A percentile compares a stretch with the other conserved stretches of the same genome.
Conservation (phyloP, 805 yeast species). For the Yamadazyma phyllophila region DNA sequence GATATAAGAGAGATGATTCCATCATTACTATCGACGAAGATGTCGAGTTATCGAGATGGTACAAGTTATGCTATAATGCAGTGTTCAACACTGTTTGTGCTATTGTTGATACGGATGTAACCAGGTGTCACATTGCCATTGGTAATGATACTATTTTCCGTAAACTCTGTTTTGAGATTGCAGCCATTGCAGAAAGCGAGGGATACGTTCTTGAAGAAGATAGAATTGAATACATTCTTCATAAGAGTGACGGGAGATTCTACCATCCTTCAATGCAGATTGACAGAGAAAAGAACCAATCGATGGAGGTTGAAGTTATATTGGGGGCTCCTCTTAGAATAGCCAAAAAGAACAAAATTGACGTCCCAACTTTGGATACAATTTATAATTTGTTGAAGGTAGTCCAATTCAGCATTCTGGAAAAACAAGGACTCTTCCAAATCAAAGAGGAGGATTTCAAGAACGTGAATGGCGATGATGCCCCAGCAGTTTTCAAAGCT, state of each 20-base stretch:
- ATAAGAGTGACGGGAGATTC: constrained; percentile 45
- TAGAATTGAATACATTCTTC: constrained; percentile 49
- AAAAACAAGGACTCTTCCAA: constrained; percentile 43
- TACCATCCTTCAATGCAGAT: constrained; percentile 43
- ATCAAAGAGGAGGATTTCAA: constrained; percentile 24
- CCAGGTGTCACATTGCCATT: constrained; percentile 33
- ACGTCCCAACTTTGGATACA: constrained; percentile 57
- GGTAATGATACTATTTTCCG: constrained; percentile 29
- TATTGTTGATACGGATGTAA: constrained; percentile 31
- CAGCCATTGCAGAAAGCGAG: constrained; percentile 65
- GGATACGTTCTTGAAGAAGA: constrained; percentile 54
- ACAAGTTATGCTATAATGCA: constrained; percentile 36
- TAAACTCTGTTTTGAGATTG: constrained; percentile 70
- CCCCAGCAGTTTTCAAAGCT: constrained; percentile 12
- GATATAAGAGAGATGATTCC: constrained; percentile 26
- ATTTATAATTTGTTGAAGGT: constrained; percentile 59
- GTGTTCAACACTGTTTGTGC: constrained; percentile 36
- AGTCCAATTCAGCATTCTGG: constrained; percentile 61
- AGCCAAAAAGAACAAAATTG: constrained; percentile 37
- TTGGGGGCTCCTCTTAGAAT: constrained; percentile 39
- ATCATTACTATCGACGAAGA: constrained; percentile 25
- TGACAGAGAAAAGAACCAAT: constrained; percentile 35
- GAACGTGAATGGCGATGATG: constrained; percentile 18
- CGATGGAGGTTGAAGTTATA: constrained; percentile 39
- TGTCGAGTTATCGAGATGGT: constrained; percentile 37